Conservation (phyloP, 2,329 filamentous ascomycete genomes). For the Scytalidium sp. region DNA sequence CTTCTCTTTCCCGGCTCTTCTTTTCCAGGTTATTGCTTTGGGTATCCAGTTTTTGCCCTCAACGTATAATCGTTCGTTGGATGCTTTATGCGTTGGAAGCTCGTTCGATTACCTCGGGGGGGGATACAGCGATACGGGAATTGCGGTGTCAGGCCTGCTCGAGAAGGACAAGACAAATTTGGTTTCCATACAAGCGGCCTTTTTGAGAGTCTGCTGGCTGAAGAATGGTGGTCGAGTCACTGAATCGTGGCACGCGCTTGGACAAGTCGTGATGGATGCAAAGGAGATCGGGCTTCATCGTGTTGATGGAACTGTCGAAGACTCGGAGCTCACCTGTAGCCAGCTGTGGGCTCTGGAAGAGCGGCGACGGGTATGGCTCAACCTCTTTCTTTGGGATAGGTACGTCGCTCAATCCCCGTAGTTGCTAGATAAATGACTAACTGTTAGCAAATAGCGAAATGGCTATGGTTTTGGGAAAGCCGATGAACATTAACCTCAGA, state of each 20-base stretch:
- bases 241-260: conserved; percentile 11
- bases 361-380: conserved; percentile 8
- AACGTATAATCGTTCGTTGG: neutral
- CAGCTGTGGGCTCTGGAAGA: conserved; percentile 12
- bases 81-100: conserved; percentile 3
- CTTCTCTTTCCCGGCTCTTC: conserved; percentile 11
- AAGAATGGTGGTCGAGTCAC: conserved; percentile 12
- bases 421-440: neutral
- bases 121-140: conserved; percentile 9
- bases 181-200: conserved; percentile 9
- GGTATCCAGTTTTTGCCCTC: conserved; percentile 9
- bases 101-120: conserved; percentile 5
- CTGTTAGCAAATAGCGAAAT: conserved; percentile 4
- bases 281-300: conserved; percentile 10
- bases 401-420: neutral
- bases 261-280: conserved; percentile 9
- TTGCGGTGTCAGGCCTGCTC: conserved; percentile 10
- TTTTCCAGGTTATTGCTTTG: conserved; percentile 13
- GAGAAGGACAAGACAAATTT: conserved; percentile 8
- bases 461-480: conserved; percentile 9
- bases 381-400: conserved; percentile 11
- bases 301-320: conserved; percentile 1
- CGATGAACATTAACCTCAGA: conserved; percentile 9
- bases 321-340: neutral
- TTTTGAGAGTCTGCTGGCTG: conserved; percentile 10